Percentiles rank a stretch among this genome's conserved stretches.
Conservation (phyloP, 208 protist species). For the Leishmania major region DNA sequence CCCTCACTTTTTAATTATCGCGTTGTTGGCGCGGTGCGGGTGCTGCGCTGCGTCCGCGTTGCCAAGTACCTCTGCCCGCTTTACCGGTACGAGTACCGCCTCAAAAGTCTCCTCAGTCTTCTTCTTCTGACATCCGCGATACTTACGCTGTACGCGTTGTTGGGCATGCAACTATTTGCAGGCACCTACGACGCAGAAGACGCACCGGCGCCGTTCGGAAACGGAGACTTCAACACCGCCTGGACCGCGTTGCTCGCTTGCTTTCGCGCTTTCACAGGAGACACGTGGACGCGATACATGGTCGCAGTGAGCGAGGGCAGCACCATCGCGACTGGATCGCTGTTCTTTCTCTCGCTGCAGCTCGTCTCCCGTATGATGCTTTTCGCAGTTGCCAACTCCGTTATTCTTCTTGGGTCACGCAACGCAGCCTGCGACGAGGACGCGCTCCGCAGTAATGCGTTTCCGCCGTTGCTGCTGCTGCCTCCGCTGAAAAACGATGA, state of each 20-base stretch:
- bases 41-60: conserved; percentile 41
- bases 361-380: conserved; percentile 17
- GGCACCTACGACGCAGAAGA: conserved; percentile 9
- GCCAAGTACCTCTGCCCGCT: conserved; percentile 32
- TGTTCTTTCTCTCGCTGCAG: conserved; percentile 49
- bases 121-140: conserved; percentile 22
- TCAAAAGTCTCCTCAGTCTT: conserved; percentile 26
- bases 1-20: conserved; percentile 25
- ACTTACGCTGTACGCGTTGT: conserved; percentile 49
- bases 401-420: conserved; percentile 24
- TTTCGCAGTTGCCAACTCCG: conserved; percentile 24
- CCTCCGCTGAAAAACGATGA: conserved; percentile 9
- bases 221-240: conserved; percentile 50
- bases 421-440: conserved; percentile 16
- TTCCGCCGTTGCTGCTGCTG: conserved; percentile 27
- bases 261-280: conserved; percentile 55
- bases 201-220: conserved; percentile 4
- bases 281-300: conserved; percentile 47
- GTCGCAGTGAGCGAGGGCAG: conserved; percentile 22
- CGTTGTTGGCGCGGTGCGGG: conserved; percentile 42
- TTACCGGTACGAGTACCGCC: conserved; percentile 12
- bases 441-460: conserved; percentile 5
- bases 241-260: conserved; percentile 51
- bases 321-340: conserved; percentile 32
- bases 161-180: conserved; percentile 68